Conservation (phyloP, 129 eudicot genomes). For the Escallonia rubra region DNA sequence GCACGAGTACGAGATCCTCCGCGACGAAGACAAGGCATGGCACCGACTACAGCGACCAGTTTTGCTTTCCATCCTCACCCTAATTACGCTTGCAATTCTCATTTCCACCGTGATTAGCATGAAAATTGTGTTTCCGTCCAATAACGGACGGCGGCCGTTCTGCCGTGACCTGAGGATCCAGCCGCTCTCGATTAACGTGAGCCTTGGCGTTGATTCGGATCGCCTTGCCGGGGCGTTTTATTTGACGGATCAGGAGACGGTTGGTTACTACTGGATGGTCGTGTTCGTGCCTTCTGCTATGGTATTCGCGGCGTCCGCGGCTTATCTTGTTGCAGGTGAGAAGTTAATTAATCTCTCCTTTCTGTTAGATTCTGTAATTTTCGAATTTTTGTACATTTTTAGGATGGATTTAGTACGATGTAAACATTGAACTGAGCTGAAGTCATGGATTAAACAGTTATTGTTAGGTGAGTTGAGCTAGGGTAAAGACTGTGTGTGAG, state of each 20-base stretch:
- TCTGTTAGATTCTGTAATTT: no score
- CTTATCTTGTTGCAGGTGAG: conserved; percentile 77
- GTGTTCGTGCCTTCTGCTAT: conserved; percentile 70
- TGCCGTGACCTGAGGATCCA: conserved; percentile 60
- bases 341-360: no score
- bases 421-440: no score
- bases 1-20: conserved; percentile 68
- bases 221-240: conserved; percentile 56
- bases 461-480: no score
- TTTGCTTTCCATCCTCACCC: conserved; percentile 12
- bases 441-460: no score
- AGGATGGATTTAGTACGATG: no score
- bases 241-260: conserved; percentile 87
- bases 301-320: conserved; percentile 33
- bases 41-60: conserved; percentile 50
- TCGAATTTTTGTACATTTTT: no score
- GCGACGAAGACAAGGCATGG: conserved; percentile 87
- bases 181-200: conserved; percentile 49
- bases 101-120: conserved; percentile 63
- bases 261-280: conserved; percentile 90
- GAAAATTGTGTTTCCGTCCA: conserved; percentile 64
- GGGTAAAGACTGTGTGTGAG: no score
- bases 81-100: conserved; percentile 39
- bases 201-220: conserved; percentile 34
- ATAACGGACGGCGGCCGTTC: conserved; percentile 54